Base-by-base conservation (phyloP, 1,139 yeast species). In the Candida mesenterica region DNA sequence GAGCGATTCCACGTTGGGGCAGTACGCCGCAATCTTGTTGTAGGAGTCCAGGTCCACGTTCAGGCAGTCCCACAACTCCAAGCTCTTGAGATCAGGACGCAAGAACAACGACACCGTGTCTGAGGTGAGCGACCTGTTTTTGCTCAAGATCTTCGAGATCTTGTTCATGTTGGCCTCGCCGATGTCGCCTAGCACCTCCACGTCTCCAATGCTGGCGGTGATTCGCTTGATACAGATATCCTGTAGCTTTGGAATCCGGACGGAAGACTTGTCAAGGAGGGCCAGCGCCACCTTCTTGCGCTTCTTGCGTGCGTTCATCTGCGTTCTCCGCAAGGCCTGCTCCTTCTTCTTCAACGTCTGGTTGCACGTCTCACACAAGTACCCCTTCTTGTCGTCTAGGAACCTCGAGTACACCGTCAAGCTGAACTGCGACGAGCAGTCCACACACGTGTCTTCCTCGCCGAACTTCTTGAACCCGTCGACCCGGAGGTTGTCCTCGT, bases 21-120 rank as follows among this genome's bases (percentile, higher is more conserved):
- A 86, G 54, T 64, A 84, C 0, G 95, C 71, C 0, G 90, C 90
- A 29, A 92, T 78, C 46, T 79, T 72, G 46, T 75, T 74, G 40
- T 83, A 72, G 0, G 94, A 75, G 44, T 77, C 83, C 28, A 75
- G 71, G 23, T 77, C 77, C 20, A 92, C 73, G 38, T 80, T 81
- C 1, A 96, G 88, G 57, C 98, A 92, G 61, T 92, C 98, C 92
- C 96, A 88, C 43, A 92, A 79, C 46, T 84, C 84, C 28, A 92
- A 59, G 3, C 61, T 54, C 38, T 62, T 73, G 36, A 79, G 58
- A 14, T 72, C 67, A 0, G 88, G 76, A 33, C 79, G 78, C 36
- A 92, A 62, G 53, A 92, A 92, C 32, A 92, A 64, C 32, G 79
- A 65, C 53, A 90, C 58, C 0, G 97, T 89, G 15, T 73, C 64